Percentiles rank a stretch among this genome's conserved stretches.
Conservation (phyloP, 805 yeast genomes). For the Nakazawaea wickerhamii region DNA sequence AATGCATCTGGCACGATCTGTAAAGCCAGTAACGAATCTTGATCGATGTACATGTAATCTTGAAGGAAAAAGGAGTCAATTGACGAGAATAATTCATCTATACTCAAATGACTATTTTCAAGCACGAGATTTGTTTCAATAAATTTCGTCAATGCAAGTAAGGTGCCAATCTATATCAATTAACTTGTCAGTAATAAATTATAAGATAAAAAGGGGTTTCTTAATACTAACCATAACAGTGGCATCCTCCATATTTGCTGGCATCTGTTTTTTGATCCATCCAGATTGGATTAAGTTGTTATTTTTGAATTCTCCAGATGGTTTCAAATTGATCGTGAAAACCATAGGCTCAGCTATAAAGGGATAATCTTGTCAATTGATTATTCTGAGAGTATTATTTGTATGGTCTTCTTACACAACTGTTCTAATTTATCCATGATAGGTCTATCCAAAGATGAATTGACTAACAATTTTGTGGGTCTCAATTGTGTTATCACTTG, state of each 20-base stretch:
- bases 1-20: conserved; percentile 19
- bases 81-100: conserved; percentile 7
- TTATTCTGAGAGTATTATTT: too few species aligned
- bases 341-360: not conserved
- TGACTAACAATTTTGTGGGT: not conserved
- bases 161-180: not conserved
- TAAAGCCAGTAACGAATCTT: conserved; percentile 24
- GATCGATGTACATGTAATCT: conserved; percentile 22
- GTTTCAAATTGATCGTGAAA: not conserved
- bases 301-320: not conserved
- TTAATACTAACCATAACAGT: not conserved
- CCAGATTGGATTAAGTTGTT: not conserved
- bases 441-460: not conserved
- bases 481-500: not conserved
- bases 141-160: not conserved
- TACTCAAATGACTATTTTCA: not conserved
- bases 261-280: not conserved
- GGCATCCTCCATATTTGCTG: not conserved
- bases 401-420: not conserved
- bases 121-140: not conserved
- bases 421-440: not conserved
- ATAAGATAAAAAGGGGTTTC: too few species aligned
- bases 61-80: conserved; percentile 8
- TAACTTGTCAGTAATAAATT: too few species aligned
- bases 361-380: too few species aligned